phyloP scores from a whole-genome alignment of 2,329 filamentous ascomycete genomes.

The Aureobasidium musti region DNA sequence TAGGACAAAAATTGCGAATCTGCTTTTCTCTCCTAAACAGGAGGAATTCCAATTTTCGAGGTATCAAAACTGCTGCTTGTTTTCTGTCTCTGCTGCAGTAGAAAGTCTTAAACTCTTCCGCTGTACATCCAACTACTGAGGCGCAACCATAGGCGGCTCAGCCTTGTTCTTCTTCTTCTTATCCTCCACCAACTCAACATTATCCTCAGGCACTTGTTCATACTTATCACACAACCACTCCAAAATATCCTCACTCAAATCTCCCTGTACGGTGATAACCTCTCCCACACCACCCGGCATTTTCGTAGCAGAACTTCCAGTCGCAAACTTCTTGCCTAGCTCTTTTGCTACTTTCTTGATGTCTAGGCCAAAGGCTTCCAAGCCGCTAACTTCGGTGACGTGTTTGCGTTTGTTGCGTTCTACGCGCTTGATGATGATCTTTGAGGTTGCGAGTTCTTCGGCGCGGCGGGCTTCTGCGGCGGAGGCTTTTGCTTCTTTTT shows the following conservation, averaged over 20 bases:
- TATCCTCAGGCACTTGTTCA: conserved; percentile 87
- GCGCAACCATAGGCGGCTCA: conserved; percentile 12
- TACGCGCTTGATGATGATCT: conserved; percentile 91
- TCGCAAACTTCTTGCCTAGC: conserved; percentile 98
- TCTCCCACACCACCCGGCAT: conserved; percentile 67
- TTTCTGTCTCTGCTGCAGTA: no score
- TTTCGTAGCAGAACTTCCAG: conserved; percentile 89
- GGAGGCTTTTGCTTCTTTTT: conserved; percentile 94
- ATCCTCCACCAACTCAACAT: conserved; percentile 92
- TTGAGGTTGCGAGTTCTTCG: conserved; percentile 77
- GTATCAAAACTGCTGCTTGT: no score
- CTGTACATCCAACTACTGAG: not conserved
- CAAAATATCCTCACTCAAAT: conserved; percentile 90
- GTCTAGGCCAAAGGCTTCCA: conserved; percentile 88
- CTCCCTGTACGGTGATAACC: conserved; percentile 97
- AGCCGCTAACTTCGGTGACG: conserved; percentile 85
- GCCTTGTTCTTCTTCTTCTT: conserved; percentile 76
- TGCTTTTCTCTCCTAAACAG: no score
- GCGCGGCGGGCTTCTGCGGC: conserved; percentile 80
- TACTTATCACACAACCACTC: conserved; percentile 91
- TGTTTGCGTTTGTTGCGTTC: conserved; percentile 98
- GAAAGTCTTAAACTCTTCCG: no score
- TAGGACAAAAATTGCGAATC: no score
- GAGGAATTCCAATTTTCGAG: no score
- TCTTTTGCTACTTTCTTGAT: conserved; percentile 92